Base-by-base conservation (phyloP, 768 basidiomycete species). In the Tephrocybe sp. region DNA sequence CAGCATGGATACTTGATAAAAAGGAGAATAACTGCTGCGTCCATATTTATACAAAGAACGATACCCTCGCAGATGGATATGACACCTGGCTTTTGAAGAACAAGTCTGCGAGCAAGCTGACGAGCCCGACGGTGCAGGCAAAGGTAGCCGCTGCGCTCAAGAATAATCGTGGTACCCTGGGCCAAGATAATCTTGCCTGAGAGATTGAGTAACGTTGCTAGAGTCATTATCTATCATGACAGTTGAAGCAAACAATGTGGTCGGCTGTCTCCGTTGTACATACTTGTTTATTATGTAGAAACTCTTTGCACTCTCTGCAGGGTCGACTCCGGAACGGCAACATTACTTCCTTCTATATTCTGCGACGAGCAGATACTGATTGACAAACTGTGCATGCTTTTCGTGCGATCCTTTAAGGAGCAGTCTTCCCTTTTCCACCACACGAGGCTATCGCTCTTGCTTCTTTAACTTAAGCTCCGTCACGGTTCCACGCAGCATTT, bases 11-110 rank as follows among this genome's bases (percentile, higher is more conserved):
- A 16, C 30, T 45, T 12, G 32, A 31, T 30, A 23, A 23, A 10
- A 45, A 34, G 43, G 43, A 45, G 30, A 45, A 45, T 20, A 31
- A 45, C 43, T 32, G 43, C 30, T 45, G 43, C 22, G 43, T 45
- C 5, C 43, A 45, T 23, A 45, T 45, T 34, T 45, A 45, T 45
- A 30, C 43, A 16, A 45, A 14, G 43, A 45, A 45, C 16, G 33
- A 45, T 16, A 45, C 30, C 2, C 43, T 45, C 43, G 43, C 43
- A 17, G 43, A 32, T 34, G 43, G 43, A n/a, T 45, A 45, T 16
- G 43, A 45, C 10, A 45, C 9, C 33, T 45, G 43, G 43, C 16
- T 45, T 5, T 33, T 45, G 43, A 45, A 45, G 43, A 45, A 45
- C 33, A 45, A 45, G 14, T 32, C 30, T 23, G 16, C 30, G 30